Evolutionary conservation across 2,329 filamentous ascomycete genomes (phyloP), one percentile per base, ranked within the genome.

Genomic region (Fusarium nanum): DNA sequence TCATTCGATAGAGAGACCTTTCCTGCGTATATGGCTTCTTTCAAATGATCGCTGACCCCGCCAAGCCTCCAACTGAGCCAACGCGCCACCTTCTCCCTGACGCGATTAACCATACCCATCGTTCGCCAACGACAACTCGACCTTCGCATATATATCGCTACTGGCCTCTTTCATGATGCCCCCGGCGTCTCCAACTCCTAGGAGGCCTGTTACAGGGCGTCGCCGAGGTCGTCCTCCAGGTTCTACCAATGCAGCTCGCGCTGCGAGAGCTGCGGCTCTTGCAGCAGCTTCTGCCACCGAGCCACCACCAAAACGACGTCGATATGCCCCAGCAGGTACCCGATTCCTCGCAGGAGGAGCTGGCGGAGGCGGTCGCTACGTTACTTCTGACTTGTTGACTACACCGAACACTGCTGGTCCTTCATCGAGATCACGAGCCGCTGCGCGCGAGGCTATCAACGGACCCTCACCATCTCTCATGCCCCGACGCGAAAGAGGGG

Each of bases 291-390:
- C 76, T 47, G 75, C 79, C 44, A 83, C 85, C 49, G 90, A 92
- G 71, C 90, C 90, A 27, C 89, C 91, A 14, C 85, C 85, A 2
- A 94, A 93, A 81, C 88, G 88, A 77, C 86, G 90, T 72, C 87
- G 89, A 80, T 98, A 97, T 82, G 88, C 97, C 49, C 93, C 95
- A 34, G 32, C 16, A 48, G 44, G 44, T 32, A 22, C 44, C 23
- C 46, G 54, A 28, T 56, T 49, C 16, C 10, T 52, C 14, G 49
- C 49, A 20, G 94, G 94, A 49, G 94, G 93, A 5, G 91, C 93
- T 61, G 93, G 93, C 41, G 94, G 94, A 47, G 93, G 94, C 61
- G 93, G 94, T 22, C 86, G 94, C 77, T 97, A 94, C 79, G 84
- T 96, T 37, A 93, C 97, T 73, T 86, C 91, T 59, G 88, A 93